Evolutionary conservation across 2,329 filamentous ascomycete genomes (phyloP), one percentile per base, ranked within the genome.

Genomic region (Clarireedia homoeocarpa): DNA sequence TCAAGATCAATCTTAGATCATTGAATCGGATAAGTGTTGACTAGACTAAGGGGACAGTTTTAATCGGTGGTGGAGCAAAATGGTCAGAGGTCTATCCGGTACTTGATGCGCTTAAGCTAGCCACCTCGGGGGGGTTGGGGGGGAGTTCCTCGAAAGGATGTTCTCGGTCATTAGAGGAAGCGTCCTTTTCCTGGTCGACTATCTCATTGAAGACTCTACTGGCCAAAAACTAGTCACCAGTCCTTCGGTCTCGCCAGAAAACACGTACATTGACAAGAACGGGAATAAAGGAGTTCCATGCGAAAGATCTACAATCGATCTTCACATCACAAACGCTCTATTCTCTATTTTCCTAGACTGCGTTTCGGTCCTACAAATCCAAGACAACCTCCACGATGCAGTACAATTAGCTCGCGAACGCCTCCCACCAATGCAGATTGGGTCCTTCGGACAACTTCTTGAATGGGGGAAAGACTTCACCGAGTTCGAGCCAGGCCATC

Each of bases 231-330:
- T 70, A 2, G 66, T 72, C 20, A 73, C 71, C 0, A 70, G 64
- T 38, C 71, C 72, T 6, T 73, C 70, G 2, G 45, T 72, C 3
- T 73, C 72, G 0, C 73, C 65, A n/a, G 73, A 69, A 58, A 74
- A 70, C 49, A 68, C 65, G 1, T 73, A 60, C 38, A 47, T 60
- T 6, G 59, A 61, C 9, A 48, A 57, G 3, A 59, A 59, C 14
- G 63, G 60, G 9, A 56, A 58, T 23, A 62, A 57, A 34, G 72
- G 64, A 26, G 70, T 66, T n/a, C 66, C 71, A 3, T 72, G 70
- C 48, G 74, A 75, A 61, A 74, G 74, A 1, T 73, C 75, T 0
- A 72, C 72, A 3, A 77, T 78, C 57, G 77, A 79, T 51, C 73
- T 72, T 14, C 71, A 74, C 47, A 73, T 78, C 6, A 65, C 75